Conservation (phyloP, 2,329 filamentous ascomycete species). For the Pestalotiopsis fici region DNA sequence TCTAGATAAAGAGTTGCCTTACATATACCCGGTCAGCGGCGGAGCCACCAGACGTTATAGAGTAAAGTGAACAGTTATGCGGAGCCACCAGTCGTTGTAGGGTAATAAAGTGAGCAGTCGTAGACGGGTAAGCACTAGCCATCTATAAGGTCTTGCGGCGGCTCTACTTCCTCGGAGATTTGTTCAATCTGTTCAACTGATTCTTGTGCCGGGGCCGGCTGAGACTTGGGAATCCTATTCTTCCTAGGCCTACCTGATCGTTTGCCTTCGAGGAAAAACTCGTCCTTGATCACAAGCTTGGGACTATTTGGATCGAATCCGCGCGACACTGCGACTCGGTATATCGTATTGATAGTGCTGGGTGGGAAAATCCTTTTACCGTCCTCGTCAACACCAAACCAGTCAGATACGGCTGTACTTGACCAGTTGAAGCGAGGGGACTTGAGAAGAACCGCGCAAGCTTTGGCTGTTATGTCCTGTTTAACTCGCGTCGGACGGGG, state of each 20-base stretch:
- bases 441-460: not conserved
- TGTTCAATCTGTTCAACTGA: too few relatives aligned
- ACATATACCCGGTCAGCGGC: not conserved
- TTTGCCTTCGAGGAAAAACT: not conserved
- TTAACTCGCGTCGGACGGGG: not conserved
- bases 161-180: too few relatives aligned
- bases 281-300: not conserved
- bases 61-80: not conserved
- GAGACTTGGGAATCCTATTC: too few relatives aligned
- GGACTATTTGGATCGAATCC: not conserved
- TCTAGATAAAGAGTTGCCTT: not conserved
- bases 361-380: not conserved
- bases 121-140: not conserved
- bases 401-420: not conserved
- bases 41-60: too few relatives aligned
- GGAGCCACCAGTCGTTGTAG: not conserved
- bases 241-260: not conserved
- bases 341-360: not conserved
- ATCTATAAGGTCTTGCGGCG: not conserved
- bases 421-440: not conserved
- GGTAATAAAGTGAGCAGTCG: not conserved
- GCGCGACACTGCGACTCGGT: not conserved
- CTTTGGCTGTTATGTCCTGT: not conserved
- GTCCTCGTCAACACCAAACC: not conserved
- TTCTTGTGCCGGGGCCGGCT: not conserved